Percentiles rank a stretch among this genome's conserved stretches.
phyloP scores from a whole-genome alignment of 306 rosid species.

The Trichosanthes truncata region DNA sequence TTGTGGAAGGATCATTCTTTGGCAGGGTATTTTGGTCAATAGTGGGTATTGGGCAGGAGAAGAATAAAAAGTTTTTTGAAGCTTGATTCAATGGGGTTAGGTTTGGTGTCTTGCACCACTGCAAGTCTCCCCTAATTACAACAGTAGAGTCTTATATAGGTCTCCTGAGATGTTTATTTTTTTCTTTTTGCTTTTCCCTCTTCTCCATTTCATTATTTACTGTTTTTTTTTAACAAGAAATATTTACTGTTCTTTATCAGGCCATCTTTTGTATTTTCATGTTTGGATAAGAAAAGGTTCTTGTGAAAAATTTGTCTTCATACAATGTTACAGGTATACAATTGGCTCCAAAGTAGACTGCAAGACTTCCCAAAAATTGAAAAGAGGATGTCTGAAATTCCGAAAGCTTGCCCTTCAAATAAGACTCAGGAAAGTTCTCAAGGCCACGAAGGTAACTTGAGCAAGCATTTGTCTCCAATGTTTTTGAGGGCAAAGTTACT shows the following conservation, averaged over 20 bases:
- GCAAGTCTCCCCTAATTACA: not conserved
- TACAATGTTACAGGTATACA: conserved; percentile 38
- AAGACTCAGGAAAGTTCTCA: conserved; percentile 31
- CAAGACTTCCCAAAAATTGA: conserved; percentile 32
- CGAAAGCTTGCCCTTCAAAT: conserved; percentile 24
- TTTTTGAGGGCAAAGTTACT: not conserved
- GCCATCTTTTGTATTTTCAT: not conserved
- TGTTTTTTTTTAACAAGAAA: no score
- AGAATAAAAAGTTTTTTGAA: not conserved
- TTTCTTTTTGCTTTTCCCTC: not conserved
- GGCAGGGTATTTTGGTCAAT: not conserved
- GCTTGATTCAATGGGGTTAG: not conserved
- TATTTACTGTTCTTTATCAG: not conserved
- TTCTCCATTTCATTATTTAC: not conserved
- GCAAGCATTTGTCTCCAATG: not conserved
- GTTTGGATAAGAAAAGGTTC: not conserved
- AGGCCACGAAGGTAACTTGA: conserved; percentile 28
- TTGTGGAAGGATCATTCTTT: not conserved
- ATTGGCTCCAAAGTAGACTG: conserved; percentile 60
- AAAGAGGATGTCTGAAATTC: conserved; percentile 17
- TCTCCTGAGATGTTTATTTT: not conserved
- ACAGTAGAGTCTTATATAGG: not conserved
- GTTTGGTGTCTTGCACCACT: not conserved
- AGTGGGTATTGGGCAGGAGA: not conserved
- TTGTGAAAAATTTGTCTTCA: not conserved